phyloP scores from a whole-genome alignment of 2,329 filamentous ascomycete genomes.

The Xylaria digitata region DNA sequence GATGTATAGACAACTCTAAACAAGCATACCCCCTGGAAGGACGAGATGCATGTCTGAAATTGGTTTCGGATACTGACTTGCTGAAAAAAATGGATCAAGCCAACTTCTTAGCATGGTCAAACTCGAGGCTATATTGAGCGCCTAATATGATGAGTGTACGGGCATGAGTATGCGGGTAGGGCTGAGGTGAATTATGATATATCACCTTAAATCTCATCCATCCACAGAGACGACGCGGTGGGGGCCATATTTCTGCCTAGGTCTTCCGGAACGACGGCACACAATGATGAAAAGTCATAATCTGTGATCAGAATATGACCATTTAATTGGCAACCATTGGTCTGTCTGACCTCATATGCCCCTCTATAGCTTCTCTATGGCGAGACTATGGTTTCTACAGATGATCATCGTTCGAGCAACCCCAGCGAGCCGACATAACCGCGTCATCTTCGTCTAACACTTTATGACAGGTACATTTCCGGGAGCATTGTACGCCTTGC shows the following conservation, averaged over 20 bases:
- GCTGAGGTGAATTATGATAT: slow-evolving; percentile 11
- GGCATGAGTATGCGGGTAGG: slow-evolving; percentile 13
- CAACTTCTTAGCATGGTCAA: not conserved
- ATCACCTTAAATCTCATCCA: not conserved
- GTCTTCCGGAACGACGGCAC: slow-evolving; percentile 2
- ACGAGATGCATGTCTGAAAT: slow-evolving; percentile 3
- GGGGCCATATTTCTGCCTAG: not conserved
- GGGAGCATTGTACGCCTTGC: slow-evolving; percentile 55
- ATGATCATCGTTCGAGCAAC: too few relatives aligned
- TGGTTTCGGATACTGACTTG: slow-evolving; percentile 21
- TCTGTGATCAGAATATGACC: not conserved
- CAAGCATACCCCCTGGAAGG: slow-evolving; percentile 15
- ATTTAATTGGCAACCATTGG: not conserved
- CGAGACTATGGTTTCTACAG: too few relatives aligned
- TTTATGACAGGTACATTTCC: slow-evolving; percentile 50
- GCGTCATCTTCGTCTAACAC: slow-evolving; percentile 37
- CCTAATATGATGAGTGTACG: slow-evolving; percentile 1
- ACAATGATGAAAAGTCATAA: not conserved
- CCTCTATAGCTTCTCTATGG: too few relatives aligned
- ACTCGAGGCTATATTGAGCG: not conserved
- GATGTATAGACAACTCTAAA: not conserved
- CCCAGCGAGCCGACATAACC: slow-evolving; percentile 5
- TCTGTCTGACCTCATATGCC: too few relatives aligned
- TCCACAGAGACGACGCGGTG: not conserved
- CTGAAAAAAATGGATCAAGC: slow-evolving; percentile 7